A percentile compares a stretch with the other conserved stretches of the same genome.
These are phyloP conservation scores for Hevea brasiliensis DNA, from an alignment of 345 rosid genomes.

Conservation along the genomic window DNA sequence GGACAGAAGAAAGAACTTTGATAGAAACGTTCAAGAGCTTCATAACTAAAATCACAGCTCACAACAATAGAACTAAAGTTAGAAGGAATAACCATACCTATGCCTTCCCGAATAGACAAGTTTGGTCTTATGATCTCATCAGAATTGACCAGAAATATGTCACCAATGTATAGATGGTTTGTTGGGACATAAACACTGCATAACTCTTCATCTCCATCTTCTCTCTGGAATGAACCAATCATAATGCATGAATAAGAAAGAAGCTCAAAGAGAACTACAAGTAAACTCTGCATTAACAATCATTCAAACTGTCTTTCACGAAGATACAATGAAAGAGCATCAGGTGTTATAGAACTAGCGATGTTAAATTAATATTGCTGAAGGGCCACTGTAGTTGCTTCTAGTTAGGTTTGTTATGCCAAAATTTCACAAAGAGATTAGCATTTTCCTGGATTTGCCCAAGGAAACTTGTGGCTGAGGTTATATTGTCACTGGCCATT, in stretches of 20 bases:
- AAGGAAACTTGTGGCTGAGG: background rate
- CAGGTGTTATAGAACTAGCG: background rate
- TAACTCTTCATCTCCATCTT: constrained; percentile 71
- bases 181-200: constrained; percentile 90
- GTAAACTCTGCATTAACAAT: background rate
- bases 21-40: too few species aligned
- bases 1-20: background rate
- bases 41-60: background rate
- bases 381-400: background rate
- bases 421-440: background rate
- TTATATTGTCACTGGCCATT: background rate
- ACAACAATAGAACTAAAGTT: background rate
- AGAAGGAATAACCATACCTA: constrained; percentile 48
- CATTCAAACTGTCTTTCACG: background rate
- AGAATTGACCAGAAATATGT: constrained; percentile 75
- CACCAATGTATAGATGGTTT: constrained; percentile 81
- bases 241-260: background rate
- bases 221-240: constrained; percentile 49
- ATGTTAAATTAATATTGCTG: background rate
- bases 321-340: background rate
- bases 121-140: constrained; percentile 80
- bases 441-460: background rate
- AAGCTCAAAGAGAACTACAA: background rate
- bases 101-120: constrained; percentile 83
- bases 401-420: background rate